These are phyloP conservation scores for Calonectria hawksworthii DNA, from an alignment of 2,329 filamentous ascomycete species.

Conservation along the genomic window DNA sequence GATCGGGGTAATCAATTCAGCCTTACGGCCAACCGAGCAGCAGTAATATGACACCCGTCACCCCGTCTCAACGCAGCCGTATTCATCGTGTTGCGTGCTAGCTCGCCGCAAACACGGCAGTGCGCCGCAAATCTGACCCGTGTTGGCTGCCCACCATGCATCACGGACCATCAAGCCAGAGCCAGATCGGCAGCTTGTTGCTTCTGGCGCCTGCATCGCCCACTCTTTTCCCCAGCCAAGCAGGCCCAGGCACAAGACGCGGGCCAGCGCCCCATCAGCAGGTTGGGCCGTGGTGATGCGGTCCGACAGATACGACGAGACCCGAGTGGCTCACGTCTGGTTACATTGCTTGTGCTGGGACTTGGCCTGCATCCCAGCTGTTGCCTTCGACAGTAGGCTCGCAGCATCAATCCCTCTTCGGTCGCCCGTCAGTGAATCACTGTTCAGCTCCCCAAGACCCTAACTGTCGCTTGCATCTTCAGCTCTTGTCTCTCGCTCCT, in stretches of 20 bases:
- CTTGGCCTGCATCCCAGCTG: background rate
- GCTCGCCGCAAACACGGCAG: background rate
- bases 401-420: constrained; percentile 17
- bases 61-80: background rate
- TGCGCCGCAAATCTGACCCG: background rate
- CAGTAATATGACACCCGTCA: background rate
- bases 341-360: background rate
- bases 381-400: background rate
- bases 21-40: background rate
- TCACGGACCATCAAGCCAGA: background rate
- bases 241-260: background rate
- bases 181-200: background rate
- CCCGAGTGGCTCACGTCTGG: background rate
- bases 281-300: background rate
- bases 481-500: background rate
- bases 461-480: background rate
- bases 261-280: background rate
- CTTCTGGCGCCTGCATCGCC: too few relatives aligned
- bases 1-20: background rate
- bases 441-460: background rate
- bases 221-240: too few relatives aligned
- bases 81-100: constrained; percentile 1
- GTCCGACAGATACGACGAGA: constrained; percentile 23
- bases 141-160: background rate
- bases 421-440: constrained; percentile 3